Evolutionary conservation across 257 asterid genomes (phyloP).

Genomic region (Primulina tabacum): DNA sequence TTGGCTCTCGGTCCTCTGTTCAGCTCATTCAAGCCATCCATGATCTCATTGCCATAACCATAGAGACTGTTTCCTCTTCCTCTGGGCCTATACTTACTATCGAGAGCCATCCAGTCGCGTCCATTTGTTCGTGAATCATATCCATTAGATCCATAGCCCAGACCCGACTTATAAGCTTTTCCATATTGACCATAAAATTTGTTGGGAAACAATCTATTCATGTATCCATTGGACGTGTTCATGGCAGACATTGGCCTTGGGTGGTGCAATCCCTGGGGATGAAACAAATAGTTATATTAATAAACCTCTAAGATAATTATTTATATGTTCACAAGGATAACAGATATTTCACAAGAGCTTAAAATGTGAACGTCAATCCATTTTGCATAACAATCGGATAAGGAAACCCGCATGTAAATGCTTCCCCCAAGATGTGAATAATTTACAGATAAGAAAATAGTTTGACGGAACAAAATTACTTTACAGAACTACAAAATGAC

Average conservation of each 20-base stretch:
- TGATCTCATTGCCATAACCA: constrained; percentile 41
- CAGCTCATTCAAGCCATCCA: constrained; percentile 63
- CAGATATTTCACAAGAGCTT: not conserved
- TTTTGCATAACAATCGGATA: not conserved
- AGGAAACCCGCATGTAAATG: not conserved
- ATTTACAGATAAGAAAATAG: not conserved
- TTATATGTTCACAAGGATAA: not conserved
- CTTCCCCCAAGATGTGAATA: not conserved
- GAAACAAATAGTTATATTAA: not conserved
- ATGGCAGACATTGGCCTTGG: constrained; percentile 42
- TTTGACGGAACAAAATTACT: not conserved
- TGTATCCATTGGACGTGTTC: constrained; percentile 45
- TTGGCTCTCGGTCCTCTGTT: constrained; percentile 74
- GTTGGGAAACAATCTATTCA: constrained; percentile 48
- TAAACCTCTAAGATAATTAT: not conserved
- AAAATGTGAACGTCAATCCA: not conserved
- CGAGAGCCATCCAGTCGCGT: constrained; percentile 56
- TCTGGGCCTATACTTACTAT: constrained; percentile 56
- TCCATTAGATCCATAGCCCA: constrained; percentile 49
- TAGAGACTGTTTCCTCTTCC: constrained; percentile 49
- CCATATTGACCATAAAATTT: constrained; percentile 57
- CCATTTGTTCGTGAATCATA: constrained; percentile 45
- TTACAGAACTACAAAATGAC: not conserved
- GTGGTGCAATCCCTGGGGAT: constrained; percentile 44
- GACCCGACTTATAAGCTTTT: constrained; percentile 45